Evolutionary conservation across 2,329 filamentous ascomycete genomes (phyloP), one percentile per base, ranked within the genome.

Genomic region (Alternaria conjuncta): DNA sequence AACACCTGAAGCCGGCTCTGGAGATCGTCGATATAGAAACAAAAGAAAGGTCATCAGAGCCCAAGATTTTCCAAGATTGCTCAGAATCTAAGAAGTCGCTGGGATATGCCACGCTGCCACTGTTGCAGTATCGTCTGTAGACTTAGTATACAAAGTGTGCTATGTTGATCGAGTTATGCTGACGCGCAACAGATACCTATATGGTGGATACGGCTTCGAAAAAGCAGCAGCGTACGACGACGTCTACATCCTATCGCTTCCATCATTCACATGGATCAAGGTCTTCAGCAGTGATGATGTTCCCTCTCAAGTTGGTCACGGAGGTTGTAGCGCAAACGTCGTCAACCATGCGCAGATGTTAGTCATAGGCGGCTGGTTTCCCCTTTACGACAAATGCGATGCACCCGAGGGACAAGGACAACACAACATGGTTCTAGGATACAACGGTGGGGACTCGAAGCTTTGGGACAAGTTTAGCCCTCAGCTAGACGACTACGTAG

Each of bases 251-350:
- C 81, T 90, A 20, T 84, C 85, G 8, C 80, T 91, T 15, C 89
- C 88, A 1, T 86, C 86, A 2, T 91, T 90, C 75, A 86, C 82
- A 4, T 91, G 88, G 88, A 86, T 89, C 65, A 86, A 86, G 65
- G 82, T 84, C 68, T 86, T 83, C 51, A 55, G 60, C 12, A 78
- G 82, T 60, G 72, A 74, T 1, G 62, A 30, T 10, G 36, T 41
- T 43, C 59, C 60, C 5, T 58, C 50, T 45, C 79, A 82, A 28
- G 70, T 70, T 46, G 86, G 88, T 66, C 84, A 89, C 73, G 85
- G 84, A 25, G 80, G 88, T 26, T 86, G 83, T 36, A 75, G 71
- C 50, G 90, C 88, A 72, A 87, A 88, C 70, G 85, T 90, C 26
- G 78, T 88, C 23, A 82, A 84, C 57, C 78, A 81, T 49, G 82